phyloP scores from a whole-genome alignment of 2,329 filamentous ascomycete genomes.

The Tothia fuscella region DNA sequence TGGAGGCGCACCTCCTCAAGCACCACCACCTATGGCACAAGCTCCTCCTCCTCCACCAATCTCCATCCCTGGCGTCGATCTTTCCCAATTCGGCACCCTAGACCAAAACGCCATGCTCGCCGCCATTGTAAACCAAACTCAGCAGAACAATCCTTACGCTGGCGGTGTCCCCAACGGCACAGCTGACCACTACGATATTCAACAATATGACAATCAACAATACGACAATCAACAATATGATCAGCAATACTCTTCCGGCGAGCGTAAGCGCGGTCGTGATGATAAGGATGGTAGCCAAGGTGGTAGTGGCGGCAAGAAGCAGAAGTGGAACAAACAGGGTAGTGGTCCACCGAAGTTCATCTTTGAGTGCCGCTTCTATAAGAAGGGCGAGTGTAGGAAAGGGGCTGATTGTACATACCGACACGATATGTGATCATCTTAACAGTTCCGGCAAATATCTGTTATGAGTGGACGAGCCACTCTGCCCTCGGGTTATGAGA shows the following conservation, averaged over 20 bases:
- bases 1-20: neutral
- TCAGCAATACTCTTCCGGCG: neutral
- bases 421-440: no score
- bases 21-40: slow-evolving; percentile 1
- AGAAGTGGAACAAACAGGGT: slow-evolving; percentile 10
- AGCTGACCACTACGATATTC: slow-evolving; percentile 20
- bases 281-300: slow-evolving; percentile 1
- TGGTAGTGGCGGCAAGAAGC: slow-evolving; percentile 14
- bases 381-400: slow-evolving; percentile 59
- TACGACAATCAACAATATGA: neutral
- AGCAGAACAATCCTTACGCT: slow-evolving; percentile 14
- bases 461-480: no score
- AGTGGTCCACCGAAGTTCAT: slow-evolving; percentile 29
- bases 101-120: slow-evolving; percentile 9
- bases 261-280: slow-evolving; percentile 3
- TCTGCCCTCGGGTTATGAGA: no score
- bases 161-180: slow-evolving; percentile 25
- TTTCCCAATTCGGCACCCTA: neutral
- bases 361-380: slow-evolving; percentile 54
- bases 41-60: slow-evolving; percentile 1
- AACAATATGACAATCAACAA: slow-evolving; percentile 14
- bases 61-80: neutral
- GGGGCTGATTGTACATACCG: slow-evolving; percentile 64
- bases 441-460: no score
- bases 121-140: slow-evolving; percentile 9